Percentiles rank a stretch among this genome's conserved stretches.
Conservation (phyloP, 2,329 filamentous ascomycete genomes). For the Calonectria naviculata region DNA sequence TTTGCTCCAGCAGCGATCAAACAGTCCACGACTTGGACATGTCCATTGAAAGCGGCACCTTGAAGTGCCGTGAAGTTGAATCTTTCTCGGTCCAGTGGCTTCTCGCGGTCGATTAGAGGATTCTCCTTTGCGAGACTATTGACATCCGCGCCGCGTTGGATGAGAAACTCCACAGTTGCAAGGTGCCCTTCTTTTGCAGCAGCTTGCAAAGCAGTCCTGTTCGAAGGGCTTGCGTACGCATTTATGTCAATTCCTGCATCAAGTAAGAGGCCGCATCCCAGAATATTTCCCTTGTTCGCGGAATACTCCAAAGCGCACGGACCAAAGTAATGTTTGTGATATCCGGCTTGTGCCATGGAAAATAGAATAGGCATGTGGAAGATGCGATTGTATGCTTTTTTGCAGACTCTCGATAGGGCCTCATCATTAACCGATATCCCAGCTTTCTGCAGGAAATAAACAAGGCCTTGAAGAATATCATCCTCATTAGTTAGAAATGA, state of each 20-base stretch:
- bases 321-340: background rate
- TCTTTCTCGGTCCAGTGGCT: background rate
- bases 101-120: background rate
- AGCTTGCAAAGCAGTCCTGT: background rate
- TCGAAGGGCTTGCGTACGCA: background rate
- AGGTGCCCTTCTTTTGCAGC: background rate
- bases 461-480: background rate
- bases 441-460: background rate
- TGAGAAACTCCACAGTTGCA: background rate
- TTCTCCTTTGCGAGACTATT: background rate
- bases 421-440: background rate
- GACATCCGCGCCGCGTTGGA: background rate
- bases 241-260: background rate
- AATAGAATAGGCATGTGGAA: background rate
- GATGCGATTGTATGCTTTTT: background rate
- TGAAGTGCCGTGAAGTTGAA: background rate
- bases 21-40: background rate
- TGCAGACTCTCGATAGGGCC: background rate
- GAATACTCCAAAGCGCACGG: background rate
- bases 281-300: background rate
- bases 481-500: background rate
- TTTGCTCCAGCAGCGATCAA: conserved; percentile 7
- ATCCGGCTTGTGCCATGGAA: background rate
- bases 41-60: background rate
- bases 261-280: background rate